Conservation (phyloP, 352 stramenopile species). For the Phytopythium delawarense region DNA sequence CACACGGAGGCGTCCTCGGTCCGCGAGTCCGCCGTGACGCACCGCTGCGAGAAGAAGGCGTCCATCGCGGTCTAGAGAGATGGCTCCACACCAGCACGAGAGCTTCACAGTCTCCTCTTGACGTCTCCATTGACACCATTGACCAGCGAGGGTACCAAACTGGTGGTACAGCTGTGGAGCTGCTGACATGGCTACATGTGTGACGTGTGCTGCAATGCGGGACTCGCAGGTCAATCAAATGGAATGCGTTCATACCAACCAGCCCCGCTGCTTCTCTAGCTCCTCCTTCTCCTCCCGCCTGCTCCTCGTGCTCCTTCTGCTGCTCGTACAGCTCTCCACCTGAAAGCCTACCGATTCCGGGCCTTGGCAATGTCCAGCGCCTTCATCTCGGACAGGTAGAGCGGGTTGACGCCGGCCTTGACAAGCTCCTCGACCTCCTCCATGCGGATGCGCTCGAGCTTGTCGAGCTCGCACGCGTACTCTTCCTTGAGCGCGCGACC, state of each 20-base stretch:
- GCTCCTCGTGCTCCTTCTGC: not conserved
- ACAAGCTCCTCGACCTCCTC: slow-evolving; percentile 88
- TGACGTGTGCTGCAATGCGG: not conserved
- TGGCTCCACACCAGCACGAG: too few species aligned
- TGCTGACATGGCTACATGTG: slow-evolving; percentile 6
- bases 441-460: slow-evolving; percentile 86
- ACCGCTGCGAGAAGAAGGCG: slow-evolving; percentile 60
- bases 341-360: slow-evolving; percentile 19
- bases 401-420: slow-evolving; percentile 82
- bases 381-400: slow-evolving; percentile 92
- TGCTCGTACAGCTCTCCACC: too few species aligned
- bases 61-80: slow-evolving; percentile 29
- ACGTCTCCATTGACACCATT: not conserved
- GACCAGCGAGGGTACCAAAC: not conserved
- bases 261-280: too few species aligned
- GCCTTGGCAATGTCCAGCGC: slow-evolving; percentile 86
- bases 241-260: not conserved
- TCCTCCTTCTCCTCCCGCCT: not conserved
- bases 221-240: not conserved
- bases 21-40: slow-evolving; percentile 48
- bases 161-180: not conserved
- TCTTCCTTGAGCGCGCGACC: slow-evolving; percentile 72
- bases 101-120: too few species aligned
- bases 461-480: slow-evolving; percentile 74
- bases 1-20: slow-evolving; percentile 12